A percentile compares a stretch with the other conserved stretches of the same genome.
Evolutionary conservation across 2,329 filamentous ascomycete species (phyloP).

Genomic region (Paracoccidioides lutzii): DNA sequence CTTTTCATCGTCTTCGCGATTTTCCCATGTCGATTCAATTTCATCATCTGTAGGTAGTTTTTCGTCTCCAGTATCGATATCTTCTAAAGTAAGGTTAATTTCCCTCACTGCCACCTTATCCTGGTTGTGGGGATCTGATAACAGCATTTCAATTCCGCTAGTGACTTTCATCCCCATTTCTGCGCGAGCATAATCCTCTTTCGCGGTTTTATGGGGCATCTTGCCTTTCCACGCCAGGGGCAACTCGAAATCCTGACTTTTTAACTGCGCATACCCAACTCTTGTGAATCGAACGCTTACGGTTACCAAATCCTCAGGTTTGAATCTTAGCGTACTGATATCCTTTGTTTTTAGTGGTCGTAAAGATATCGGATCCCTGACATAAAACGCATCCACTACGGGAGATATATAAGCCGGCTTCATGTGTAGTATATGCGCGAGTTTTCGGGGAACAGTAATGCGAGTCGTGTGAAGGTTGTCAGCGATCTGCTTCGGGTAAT

Average conservation of each 20-base stretch:
- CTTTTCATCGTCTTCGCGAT: constrained; percentile 65
- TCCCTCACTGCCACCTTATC: constrained; percentile 60
- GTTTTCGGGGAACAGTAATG: constrained; percentile 63
- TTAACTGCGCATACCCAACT: constrained; percentile 80
- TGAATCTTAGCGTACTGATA: constrained; percentile 47
- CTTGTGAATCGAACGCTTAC: constrained; percentile 73
- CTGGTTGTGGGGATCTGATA: constrained; percentile 52
- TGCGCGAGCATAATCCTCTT: constrained; percentile 37
- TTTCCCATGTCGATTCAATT: constrained; percentile 54
- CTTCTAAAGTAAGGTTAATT: constrained; percentile 61
- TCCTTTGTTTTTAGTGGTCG: constrained; percentile 51
- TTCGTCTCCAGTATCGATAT: constrained; percentile 60
- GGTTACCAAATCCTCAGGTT: constrained; percentile 65
- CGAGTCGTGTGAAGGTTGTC: constrained; percentile 64
- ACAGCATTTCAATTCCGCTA: constrained; percentile 81
- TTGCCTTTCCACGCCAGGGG: constrained; percentile 45
- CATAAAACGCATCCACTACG: constrained; percentile 82
- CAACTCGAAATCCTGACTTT: constrained; percentile 64
- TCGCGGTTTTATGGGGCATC: constrained; percentile 25
- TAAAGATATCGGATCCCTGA: constrained; percentile 67
- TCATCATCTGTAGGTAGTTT: constrained; percentile 57
- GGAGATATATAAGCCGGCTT: constrained; percentile 66
- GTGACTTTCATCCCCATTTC: constrained; percentile 81
- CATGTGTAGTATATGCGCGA: constrained; percentile 66
- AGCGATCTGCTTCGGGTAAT: constrained; percentile 65